Percentiles rank a stretch among this genome's conserved stretches.
Evolutionary conservation across 2,329 filamentous ascomycete species (phyloP).

Genomic region (Trichoderma atroviride): DNA sequence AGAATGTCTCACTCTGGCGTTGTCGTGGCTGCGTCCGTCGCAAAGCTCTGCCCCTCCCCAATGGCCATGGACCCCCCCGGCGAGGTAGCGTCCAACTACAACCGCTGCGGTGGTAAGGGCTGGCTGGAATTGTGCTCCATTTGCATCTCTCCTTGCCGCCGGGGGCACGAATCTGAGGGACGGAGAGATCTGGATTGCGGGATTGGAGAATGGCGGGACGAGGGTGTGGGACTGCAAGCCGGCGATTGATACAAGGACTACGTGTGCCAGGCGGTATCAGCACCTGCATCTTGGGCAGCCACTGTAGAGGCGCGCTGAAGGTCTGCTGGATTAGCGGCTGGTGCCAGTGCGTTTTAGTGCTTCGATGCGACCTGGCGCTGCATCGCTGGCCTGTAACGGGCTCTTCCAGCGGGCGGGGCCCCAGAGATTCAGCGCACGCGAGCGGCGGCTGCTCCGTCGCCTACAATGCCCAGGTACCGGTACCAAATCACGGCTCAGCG

Average conservation of each 20-base stretch:
- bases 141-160: not conserved
- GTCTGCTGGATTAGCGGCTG: not conserved
- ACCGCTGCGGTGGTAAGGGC: constrained; percentile 12
- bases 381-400: not conserved
- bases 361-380: not conserved
- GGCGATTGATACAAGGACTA: not conserved
- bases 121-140: not conserved
- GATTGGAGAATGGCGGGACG: not conserved
- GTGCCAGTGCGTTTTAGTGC: not conserved
- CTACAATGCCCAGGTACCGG: constrained; percentile 14
- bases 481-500: not conserved
- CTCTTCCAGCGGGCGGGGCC: constrained; percentile 20
- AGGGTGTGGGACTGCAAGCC: constrained; percentile 4
- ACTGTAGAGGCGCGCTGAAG: not conserved
- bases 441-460: constrained; percentile 18
- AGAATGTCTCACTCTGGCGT: constrained; percentile 30
- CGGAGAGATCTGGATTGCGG: not conserved
- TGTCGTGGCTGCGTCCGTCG: constrained; percentile 32
- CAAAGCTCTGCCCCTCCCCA: constrained; percentile 26
- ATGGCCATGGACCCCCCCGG: constrained; percentile 1
- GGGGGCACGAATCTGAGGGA: not conserved
- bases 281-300: not conserved
- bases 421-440: constrained; percentile 24
- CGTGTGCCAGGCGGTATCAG: not conserved
- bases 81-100: constrained; percentile 13